Conservation (phyloP, 148 eudicot genomes). For the Amaranthus cruentus region DNA sequence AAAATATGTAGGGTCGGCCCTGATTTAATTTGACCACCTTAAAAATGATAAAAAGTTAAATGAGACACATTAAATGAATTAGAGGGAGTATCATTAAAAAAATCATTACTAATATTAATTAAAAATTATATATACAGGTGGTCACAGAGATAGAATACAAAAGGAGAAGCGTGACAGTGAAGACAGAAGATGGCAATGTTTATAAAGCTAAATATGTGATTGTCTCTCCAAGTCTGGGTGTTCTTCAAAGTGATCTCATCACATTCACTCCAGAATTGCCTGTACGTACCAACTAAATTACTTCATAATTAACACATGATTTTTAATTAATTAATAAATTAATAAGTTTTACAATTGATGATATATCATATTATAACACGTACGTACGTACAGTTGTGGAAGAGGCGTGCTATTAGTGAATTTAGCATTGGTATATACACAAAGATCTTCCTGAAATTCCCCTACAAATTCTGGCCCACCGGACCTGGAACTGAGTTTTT, state of each 20-base stretch:
- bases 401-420: constrained; percentile 19
- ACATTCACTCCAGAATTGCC: constrained; percentile 19
- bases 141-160: constrained; percentile 14
- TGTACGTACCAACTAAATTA: constrained; percentile 4
- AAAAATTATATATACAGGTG: constrained; percentile 3
- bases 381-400: constrained; percentile 19
- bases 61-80: too few relatives aligned
- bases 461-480: constrained; percentile 28
- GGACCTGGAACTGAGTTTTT: constrained; percentile 20
- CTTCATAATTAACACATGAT: too few relatives aligned
- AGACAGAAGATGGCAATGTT: constrained; percentile 23
- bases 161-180: constrained; percentile 9
- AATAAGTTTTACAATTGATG: too few relatives aligned
- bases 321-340: too few relatives aligned
- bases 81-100: too few relatives aligned
- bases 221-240: constrained; percentile 28
- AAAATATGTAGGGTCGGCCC: too few relatives aligned
- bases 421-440: constrained; percentile 26
- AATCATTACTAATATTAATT: too few relatives aligned
- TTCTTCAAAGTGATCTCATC: constrained; percentile 24
- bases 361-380: background rate
- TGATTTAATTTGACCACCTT: too few relatives aligned
- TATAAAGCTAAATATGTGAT: constrained; percentile 20
- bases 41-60: too few relatives aligned
- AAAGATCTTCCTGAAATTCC: constrained; percentile 28